phyloP scores from a whole-genome alignment of 495 filamentous ascomycete genomes.

The Xylaria flabelliformis region DNA sequence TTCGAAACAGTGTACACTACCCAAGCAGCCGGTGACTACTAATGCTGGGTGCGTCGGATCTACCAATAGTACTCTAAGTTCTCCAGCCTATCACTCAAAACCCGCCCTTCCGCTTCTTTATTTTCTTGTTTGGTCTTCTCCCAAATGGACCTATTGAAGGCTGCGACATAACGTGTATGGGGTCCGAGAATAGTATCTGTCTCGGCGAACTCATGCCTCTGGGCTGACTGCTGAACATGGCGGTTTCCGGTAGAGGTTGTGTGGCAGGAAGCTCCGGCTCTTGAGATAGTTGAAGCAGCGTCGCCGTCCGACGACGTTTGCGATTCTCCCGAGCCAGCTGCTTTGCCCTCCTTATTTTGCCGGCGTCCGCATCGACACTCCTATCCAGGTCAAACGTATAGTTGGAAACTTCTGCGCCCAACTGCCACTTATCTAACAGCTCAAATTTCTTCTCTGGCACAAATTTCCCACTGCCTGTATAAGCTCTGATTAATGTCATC shows the following conservation, averaged over 20 bases:
- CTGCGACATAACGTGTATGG: conserved; percentile 47
- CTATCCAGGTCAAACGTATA: conserved; percentile 41
- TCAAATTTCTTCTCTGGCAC: conserved; percentile 32
- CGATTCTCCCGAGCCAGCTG: conserved; percentile 34
- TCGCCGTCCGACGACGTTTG: conserved; percentile 37
- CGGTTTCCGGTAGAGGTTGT: conserved; percentile 33
- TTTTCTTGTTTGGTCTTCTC: conserved; percentile 40
- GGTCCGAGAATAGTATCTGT: conserved; percentile 31
- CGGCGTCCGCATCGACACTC: conserved; percentile 29
- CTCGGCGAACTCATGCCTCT: conserved; percentile 26
- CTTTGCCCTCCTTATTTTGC: conserved; percentile 35
- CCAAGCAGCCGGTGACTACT: not conserved
- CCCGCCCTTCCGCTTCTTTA: conserved; percentile 40
- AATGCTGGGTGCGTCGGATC: not conserved
- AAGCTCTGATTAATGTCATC: conserved; percentile 37
- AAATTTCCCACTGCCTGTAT: conserved; percentile 40
- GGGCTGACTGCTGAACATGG: conserved; percentile 36
- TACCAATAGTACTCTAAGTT: not conserved
- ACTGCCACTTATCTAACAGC: conserved; percentile 42
- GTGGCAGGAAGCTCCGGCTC: conserved; percentile 38
- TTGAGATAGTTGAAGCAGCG: conserved; percentile 33
- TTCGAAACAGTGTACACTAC: too few relatives aligned
- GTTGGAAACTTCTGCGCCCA: conserved; percentile 32
- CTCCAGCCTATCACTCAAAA: conserved; percentile 27
- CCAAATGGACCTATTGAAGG: conserved; percentile 48